These are phyloP conservation scores for Persicaria maculosa DNA, from an alignment of 148 eudicot species.

Conservation along the genomic window DNA sequence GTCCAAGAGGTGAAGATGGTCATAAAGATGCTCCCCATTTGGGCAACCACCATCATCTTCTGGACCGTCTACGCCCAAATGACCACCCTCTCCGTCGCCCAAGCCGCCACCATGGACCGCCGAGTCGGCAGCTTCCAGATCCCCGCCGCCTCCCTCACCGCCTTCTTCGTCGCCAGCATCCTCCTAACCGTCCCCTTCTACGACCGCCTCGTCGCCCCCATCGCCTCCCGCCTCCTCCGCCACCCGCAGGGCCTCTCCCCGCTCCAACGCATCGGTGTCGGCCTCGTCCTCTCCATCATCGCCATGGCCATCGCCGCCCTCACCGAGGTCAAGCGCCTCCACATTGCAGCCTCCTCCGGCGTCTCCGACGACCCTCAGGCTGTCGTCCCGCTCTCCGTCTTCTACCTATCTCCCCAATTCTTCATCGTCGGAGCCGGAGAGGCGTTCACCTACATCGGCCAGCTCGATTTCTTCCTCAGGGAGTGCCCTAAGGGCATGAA, in stretches of 20 bases:
- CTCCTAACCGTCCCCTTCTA: slow-evolving; percentile 70
- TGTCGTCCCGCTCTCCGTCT: slow-evolving; percentile 57
- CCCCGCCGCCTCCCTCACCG: slow-evolving; percentile 74
- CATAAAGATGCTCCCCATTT: slow-evolving; percentile 74
- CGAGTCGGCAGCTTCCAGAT: slow-evolving; percentile 59
- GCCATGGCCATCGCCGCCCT: slow-evolving; percentile 72
- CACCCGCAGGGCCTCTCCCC: slow-evolving; percentile 70
- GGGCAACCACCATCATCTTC: slow-evolving; percentile 88
- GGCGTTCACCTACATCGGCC: slow-evolving; percentile 81
- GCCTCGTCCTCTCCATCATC: slow-evolving; percentile 49
- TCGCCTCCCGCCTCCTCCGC: slow-evolving; percentile 28
- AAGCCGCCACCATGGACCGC: slow-evolving; percentile 87
- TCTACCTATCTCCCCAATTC: slow-evolving; percentile 77
- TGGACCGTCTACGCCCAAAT: slow-evolving; percentile 93
- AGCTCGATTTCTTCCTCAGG: slow-evolving; percentile 78
- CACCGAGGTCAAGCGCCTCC: slow-evolving; percentile 49
- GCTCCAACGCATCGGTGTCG: slow-evolving; percentile 63
- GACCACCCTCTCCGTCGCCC: slow-evolving; percentile 92
- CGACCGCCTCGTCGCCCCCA: slow-evolving; percentile 46
- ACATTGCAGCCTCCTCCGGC: slow-evolving; percentile 16
- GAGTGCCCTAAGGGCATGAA: slow-evolving; percentile 97
- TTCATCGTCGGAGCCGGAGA: slow-evolving; percentile 77
- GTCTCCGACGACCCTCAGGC: slow-evolving; percentile 10
- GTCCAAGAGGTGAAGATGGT: slow-evolving; percentile 86
- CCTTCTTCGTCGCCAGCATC: slow-evolving; percentile 68